Conservation (phyloP, 768 basidiomycete species). For the Russula foetens region DNA sequence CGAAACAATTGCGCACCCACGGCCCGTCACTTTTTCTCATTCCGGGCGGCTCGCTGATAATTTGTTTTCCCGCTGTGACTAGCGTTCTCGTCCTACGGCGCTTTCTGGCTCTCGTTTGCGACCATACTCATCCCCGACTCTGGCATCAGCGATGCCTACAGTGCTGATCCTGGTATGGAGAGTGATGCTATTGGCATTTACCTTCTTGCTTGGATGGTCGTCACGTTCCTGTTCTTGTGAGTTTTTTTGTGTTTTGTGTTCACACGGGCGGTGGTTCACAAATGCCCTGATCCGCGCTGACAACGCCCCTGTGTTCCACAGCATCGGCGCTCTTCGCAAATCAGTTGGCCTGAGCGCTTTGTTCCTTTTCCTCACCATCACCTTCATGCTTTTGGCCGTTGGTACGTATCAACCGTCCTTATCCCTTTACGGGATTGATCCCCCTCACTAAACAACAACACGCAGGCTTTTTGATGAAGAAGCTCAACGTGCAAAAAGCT, state of each 20-base stretch:
- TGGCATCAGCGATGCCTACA: slow-evolving; percentile 52
- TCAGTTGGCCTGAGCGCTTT: slow-evolving; percentile 43
- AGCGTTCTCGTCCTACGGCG: slow-evolving; percentile 81
- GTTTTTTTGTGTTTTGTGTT: slow-evolving; percentile 24
- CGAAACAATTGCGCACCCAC: background rate
- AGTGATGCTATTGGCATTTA: slow-evolving; percentile 62
- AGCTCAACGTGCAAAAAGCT: slow-evolving; percentile 27
- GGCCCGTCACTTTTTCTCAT: background rate
- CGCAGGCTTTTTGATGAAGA: slow-evolving; percentile 1
- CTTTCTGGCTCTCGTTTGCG: slow-evolving; percentile 84
- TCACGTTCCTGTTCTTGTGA: slow-evolving; percentile 64
- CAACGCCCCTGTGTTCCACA: slow-evolving; percentile 16
- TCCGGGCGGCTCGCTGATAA: background rate
- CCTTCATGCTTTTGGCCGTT: slow-evolving; percentile 41
- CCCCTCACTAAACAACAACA: slow-evolving; percentile 16
- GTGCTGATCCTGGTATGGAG: slow-evolving; percentile 29
- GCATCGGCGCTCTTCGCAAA: slow-evolving; percentile 42
- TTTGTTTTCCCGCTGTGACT: slow-evolving; percentile 21
- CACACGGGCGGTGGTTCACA: too few species aligned
- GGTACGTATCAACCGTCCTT: slow-evolving; percentile 25
- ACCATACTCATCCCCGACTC: slow-evolving; percentile 61
- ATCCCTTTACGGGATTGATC: slow-evolving; percentile 1
- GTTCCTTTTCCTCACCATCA: slow-evolving; percentile 46
- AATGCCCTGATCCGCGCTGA: background rate
- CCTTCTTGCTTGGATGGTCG: slow-evolving; percentile 63